phyloP scores from a whole-genome alignment of 1,139 yeast species.

The Zygotorulaspora mrakii region DNA sequence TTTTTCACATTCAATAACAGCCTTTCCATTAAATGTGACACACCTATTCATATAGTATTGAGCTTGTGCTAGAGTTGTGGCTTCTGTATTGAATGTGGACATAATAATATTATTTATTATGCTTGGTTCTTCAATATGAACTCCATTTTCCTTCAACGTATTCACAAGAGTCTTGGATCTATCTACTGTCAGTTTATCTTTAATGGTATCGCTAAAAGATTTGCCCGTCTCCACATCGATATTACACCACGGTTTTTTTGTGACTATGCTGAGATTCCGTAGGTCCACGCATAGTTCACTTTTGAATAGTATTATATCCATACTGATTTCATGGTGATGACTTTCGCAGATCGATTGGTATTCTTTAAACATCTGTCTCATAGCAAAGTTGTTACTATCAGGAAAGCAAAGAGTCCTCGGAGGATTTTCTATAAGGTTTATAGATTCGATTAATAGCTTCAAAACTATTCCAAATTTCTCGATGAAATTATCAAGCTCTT shows the following conservation, averaged over 20 bases:
- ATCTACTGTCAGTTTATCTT: constrained; percentile 27
- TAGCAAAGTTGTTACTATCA: constrained; percentile 26
- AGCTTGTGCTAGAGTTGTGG: constrained; percentile 34
- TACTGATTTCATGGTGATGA: constrained; percentile 24
- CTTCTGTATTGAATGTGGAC: constrained; percentile 26
- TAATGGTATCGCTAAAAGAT: constrained; percentile 32
- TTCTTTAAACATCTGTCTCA: constrained; percentile 30
- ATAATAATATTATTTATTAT: constrained; percentile 28
- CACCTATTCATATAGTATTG: constrained; percentile 38
- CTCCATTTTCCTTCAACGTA: constrained; percentile 23
- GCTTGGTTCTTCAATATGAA: constrained; percentile 33
- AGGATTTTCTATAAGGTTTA: constrained; percentile 33
- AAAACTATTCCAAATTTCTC: constrained; percentile 21
- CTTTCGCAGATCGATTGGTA: constrained; percentile 25
- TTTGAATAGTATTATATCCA: constrained; percentile 31
- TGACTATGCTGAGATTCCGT: constrained; percentile 30
- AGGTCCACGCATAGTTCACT: constrained; percentile 34
- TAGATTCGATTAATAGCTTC: constrained; percentile 25
- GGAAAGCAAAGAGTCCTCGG: constrained; percentile 34
- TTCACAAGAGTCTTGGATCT: constrained; percentile 25
- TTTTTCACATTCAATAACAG: constrained; percentile 43
- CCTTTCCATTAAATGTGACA: constrained; percentile 39
- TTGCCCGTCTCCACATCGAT: constrained; percentile 33
- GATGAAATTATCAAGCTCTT: constrained; percentile 21
- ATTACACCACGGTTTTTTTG: constrained; percentile 39